Base-by-base conservation (phyloP, 2,329 filamentous ascomycete species). In the Penicillium paneum region DNA sequence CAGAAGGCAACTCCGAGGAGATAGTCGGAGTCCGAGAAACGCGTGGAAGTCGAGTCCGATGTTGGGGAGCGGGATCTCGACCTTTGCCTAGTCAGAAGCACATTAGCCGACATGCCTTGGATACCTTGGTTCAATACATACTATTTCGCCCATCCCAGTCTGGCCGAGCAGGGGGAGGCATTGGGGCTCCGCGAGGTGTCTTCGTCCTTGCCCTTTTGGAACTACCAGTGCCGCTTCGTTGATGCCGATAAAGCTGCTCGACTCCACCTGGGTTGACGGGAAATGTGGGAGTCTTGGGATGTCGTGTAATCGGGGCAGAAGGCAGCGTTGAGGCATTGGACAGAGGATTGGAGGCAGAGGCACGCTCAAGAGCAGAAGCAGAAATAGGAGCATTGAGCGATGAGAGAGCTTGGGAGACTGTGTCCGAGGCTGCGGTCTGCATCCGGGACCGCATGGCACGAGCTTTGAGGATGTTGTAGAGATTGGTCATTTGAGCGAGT, bases 401-500 rank as follows among this genome's bases (percentile, higher is more conserved):
- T 2, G 57, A 71, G 15, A 83, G 60, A 1, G 77, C 71, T 31
- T 79, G 71, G 3, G 78, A 76, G 2, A 78, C 79, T 11, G 79
- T 74, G 46, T 84, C 76, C 3, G 79, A 80, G 19, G 82, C 82
- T 7, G 82, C 82, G 17, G 74, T 73, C 51, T 82, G 79, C 54
- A 84, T 78, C 12, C 81, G 77, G 2, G 78, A 77, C 31, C 75
- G 73, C 72, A 83, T 79, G 11, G 82, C 77, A 55, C 80, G 79
- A 28, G 78, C 75, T 64, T 85, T 86, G 38, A 85, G 70, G 12
- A 77, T 65, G 42, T 82, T 78, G 62, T 85, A 86, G 21, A 82
- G 72, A 57, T 81, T 81, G 46, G 91, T 89, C 3, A 84, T 82
- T 56, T 90, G 86, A 5, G 85, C 73, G 3, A 89, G 80, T 54